phyloP scores from a whole-genome alignment of 1,284 basidiomycete genomes.

The Prillingera fragicola region DNA sequence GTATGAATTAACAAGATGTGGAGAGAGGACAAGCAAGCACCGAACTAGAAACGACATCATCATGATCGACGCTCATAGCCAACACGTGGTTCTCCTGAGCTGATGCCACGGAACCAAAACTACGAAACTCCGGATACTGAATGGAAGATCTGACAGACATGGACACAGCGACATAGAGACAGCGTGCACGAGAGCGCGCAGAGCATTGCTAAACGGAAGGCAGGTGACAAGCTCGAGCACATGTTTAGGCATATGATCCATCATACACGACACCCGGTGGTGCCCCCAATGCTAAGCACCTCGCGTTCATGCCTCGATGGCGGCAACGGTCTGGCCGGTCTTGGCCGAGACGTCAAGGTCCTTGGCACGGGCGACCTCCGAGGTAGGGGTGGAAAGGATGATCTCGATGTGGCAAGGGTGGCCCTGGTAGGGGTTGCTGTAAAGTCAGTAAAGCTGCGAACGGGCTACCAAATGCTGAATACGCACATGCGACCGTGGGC shows the following conservation, averaged over 20 bases:
- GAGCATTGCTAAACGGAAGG: not conserved
- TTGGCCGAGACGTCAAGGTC: constrained; percentile 59
- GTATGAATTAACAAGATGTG: not conserved
- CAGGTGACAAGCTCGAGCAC: too few species aligned
- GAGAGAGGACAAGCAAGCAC: not conserved
- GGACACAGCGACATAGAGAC: too few species aligned
- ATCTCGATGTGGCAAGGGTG: constrained; percentile 94
- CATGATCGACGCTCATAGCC: too few species aligned
- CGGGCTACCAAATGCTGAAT: too few species aligned
- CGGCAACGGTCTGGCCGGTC: constrained; percentile 47
- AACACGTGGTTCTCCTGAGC: too few species aligned
- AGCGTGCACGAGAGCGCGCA: not conserved
- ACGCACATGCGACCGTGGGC: constrained; percentile 80
- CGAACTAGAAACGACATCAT: too few species aligned
- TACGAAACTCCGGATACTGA: too few species aligned
- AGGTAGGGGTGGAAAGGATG: constrained; percentile 71
- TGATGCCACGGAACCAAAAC: too few species aligned
- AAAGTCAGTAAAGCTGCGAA: not conserved
- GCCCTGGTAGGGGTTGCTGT: constrained; percentile 76
- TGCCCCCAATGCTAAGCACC: constrained; percentile 22
- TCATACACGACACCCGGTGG: constrained; percentile 39
- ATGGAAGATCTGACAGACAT: too few species aligned
- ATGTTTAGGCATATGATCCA: constrained; percentile 40
- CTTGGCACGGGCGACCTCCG: constrained; percentile 82
- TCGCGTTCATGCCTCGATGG: constrained; percentile 48